A percentile compares a stretch with the other conserved stretches of the same genome.
Conservation (phyloP, 2,329 filamentous ascomycete species). For the Alternaria arborescens region DNA sequence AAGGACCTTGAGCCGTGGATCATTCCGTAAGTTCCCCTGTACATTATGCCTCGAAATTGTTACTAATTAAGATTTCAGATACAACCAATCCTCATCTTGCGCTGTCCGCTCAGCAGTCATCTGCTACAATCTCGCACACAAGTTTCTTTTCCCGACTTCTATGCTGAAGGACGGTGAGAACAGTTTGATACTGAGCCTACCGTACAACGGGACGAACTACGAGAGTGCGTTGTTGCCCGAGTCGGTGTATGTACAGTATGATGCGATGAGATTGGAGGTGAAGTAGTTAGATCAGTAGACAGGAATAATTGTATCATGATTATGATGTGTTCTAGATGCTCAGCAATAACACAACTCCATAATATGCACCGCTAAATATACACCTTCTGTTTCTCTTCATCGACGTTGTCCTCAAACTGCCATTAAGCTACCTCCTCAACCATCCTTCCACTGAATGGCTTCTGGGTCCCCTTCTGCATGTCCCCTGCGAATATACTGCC, state of each 20-base stretch:
- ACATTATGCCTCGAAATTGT: no score
- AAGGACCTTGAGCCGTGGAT: conserved; percentile 61
- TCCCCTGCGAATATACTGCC: conserved; percentile 65
- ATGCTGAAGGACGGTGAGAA: conserved; percentile 64
- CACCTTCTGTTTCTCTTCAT: neutral
- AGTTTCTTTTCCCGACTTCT: conserved; percentile 64
- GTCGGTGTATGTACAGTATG: conserved; percentile 71
- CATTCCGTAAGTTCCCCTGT: conserved; percentile 58
- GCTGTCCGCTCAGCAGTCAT: conserved; percentile 67
- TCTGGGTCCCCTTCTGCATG: conserved; percentile 33
- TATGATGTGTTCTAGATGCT: neutral
- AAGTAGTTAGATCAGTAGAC: conserved; percentile 33
- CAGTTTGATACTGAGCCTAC: conserved; percentile 65
- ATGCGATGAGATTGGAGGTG: conserved; percentile 69
- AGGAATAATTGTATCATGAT: neutral
- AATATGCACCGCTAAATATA: conserved; percentile 9
- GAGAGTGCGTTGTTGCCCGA: conserved; percentile 55
- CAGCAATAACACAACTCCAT: neutral
- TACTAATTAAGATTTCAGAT: conserved; percentile 44
- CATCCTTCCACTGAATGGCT: conserved; percentile 45
- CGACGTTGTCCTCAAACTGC: neutral
- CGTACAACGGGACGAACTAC: conserved; percentile 66
- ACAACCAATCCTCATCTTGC: conserved; percentile 67
- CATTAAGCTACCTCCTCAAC: conserved; percentile 48
- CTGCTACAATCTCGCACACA: conserved; percentile 69